Base-by-base conservation (phyloP, 2,329 filamentous ascomycete species). In the Verticillium klebahnii region DNA sequence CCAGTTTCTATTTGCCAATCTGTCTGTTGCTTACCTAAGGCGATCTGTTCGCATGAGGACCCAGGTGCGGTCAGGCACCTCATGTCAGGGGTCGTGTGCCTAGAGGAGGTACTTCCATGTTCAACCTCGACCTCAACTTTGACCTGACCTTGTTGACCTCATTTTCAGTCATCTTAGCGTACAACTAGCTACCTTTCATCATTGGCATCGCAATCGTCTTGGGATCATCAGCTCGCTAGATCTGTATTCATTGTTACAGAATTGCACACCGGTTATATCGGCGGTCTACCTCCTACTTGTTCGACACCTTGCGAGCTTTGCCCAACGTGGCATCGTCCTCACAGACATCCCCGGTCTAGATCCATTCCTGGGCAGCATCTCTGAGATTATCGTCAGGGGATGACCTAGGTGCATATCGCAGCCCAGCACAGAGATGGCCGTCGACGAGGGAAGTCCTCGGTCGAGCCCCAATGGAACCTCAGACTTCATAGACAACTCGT, bases 401-500 rank as follows among this genome's bases (percentile, higher is more conserved):
- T 50, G 45, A 23, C n/a, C 45, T 14, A 8, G 45, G 45, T 11
- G 11, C n/a, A 50, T 9, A 9, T 23, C 9, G 9, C 17, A 23
- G 9, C 8, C 23, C 9, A 17, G 31, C 12, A n/a, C 17, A 8
- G 37, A 17, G 29, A 59, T 59, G 58, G 45, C 58, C n/a, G 19
- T 54, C 8, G 58, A 59, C 32, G 39, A 37, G 15, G 17, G 58
- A 37, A 17, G 39, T 45, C 40, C 31, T 55, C n/a, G 58, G 25
- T 31, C 65, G 66, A 50, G 45, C 23, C 45, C 45, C 5, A 50
- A 69, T 67, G 73, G 68, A 57, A 75, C 67, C 60, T 66, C 74
- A 15, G 77, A 78, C 66, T 85, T 89, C 69, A 76, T 85, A 56
- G 83, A 88, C 62, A 77, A 81, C 63, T 85, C 87, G 3, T 80